A percentile compares a stretch with the other conserved stretches of the same genome.
These are phyloP conservation scores for Apiospora marii DNA, from an alignment of 2,329 filamentous ascomycete genomes.

Conservation along the genomic window DNA sequence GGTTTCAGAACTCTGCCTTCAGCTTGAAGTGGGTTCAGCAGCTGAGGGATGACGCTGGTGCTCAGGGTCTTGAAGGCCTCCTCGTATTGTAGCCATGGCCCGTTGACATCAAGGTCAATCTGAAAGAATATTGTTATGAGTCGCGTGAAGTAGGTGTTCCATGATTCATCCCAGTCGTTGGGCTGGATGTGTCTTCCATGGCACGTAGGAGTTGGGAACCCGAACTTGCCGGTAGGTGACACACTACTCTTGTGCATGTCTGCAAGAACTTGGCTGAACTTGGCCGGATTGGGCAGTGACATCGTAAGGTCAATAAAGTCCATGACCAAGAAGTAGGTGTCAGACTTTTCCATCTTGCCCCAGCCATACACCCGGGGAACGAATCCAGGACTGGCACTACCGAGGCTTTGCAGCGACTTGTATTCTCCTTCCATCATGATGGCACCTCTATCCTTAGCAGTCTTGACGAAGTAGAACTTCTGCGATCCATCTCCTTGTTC, in stretches of 20 bases:
- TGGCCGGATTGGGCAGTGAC: slow-evolving; percentile 31
- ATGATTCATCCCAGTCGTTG: slow-evolving; percentile 29
- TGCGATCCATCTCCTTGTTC: not conserved
- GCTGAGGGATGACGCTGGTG: slow-evolving; percentile 30
- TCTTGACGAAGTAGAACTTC: not conserved
- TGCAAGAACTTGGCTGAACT: too few relatives aligned
- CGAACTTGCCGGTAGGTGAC: slow-evolving; percentile 35
- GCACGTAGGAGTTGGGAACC: slow-evolving; percentile 32
- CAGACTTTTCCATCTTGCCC: not conserved
- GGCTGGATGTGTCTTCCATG: slow-evolving; percentile 29
- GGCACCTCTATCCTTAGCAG: slow-evolving; percentile 20
- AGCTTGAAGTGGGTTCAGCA: slow-evolving; percentile 29
- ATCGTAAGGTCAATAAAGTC: slow-evolving; percentile 28
- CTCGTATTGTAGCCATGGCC: slow-evolving; percentile 34
- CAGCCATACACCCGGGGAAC: slow-evolving; percentile 27
- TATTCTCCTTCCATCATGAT: slow-evolving; percentile 29
- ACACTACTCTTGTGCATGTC: slow-evolving; percentile 35
- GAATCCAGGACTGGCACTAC: slow-evolving; percentile 27
- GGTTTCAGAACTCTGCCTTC: slow-evolving; percentile 30
- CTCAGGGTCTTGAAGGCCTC: slow-evolving; percentile 30
- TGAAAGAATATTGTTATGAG: slow-evolving; percentile 33
- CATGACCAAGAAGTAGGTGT: slow-evolving; percentile 31
- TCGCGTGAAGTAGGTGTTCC: slow-evolving; percentile 33
- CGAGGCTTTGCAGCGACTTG: slow-evolving; percentile 27
- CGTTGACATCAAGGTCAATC: slow-evolving; percentile 34